These are phyloP conservation scores for Miscanthus lutarioriparius DNA, from an alignment of 176 grass and related monocot genomes.

Conservation along the genomic window DNA sequence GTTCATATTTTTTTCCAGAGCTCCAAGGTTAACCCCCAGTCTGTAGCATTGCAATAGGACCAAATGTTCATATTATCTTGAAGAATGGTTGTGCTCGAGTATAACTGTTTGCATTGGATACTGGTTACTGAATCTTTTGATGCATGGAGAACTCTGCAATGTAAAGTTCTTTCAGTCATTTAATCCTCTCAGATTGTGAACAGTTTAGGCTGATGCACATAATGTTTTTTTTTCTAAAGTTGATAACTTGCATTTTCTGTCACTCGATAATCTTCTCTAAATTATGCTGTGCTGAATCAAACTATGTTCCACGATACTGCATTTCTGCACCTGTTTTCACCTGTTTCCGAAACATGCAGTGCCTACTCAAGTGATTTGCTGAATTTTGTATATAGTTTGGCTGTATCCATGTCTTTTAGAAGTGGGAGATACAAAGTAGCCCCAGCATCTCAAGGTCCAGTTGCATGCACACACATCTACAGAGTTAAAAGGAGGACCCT, in stretches of 20 bases:
- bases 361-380: background rate
- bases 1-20: background rate
- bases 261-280: background rate
- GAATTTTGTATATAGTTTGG: too few species aligned
- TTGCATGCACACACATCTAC: background rate
- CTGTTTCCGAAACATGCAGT: background rate
- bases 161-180: background rate
- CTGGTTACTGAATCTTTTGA: background rate
- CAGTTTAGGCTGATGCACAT: too few species aligned
- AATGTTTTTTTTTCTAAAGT: background rate
- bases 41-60: background rate
- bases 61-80: background rate
- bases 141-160: background rate
- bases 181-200: background rate
- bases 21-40: background rate
- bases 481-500: constrained; percentile 1
- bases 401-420: too few species aligned
- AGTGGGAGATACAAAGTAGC: background rate
- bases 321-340: background rate
- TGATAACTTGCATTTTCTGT: background rate
- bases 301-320: background rate
- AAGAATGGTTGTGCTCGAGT: background rate
- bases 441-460: background rate
- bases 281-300: background rate
- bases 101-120: background rate